Evolutionary conservation across 2,329 filamentous ascomycete species (phyloP).

Genomic region (Botrytis tulipae): DNA sequence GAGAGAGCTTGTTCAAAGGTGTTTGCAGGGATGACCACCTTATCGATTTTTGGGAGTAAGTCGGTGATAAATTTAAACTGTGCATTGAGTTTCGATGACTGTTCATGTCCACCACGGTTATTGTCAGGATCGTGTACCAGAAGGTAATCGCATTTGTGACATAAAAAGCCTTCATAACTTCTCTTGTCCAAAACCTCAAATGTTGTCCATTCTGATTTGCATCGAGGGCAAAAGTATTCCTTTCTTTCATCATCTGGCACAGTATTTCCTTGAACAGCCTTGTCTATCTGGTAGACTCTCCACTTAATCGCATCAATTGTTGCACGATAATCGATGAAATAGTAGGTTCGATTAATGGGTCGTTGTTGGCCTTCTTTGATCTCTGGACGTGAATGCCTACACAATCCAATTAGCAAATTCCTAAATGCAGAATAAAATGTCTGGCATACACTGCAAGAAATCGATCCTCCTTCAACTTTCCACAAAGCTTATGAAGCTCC

Average conservation of each 20-base stretch:
- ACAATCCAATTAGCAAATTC: constrained; percentile 20
- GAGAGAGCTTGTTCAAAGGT: constrained; percentile 69
- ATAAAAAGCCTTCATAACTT: constrained; percentile 69
- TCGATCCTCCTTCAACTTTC: constrained; percentile 79
- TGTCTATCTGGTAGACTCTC: constrained; percentile 83
- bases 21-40: constrained; percentile 70
- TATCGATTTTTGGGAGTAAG: constrained; percentile 73
- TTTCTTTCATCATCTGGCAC: constrained; percentile 83
- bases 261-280: constrained; percentile 80
- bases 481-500: constrained; percentile 85
- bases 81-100: constrained; percentile 71
- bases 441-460: constrained; percentile 71
- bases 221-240: constrained; percentile 81
- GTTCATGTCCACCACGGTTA: constrained; percentile 67
- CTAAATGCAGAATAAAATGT: constrained; percentile 4
- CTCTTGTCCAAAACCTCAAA: constrained; percentile 83
- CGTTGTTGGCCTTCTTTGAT: constrained; percentile 77
- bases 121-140: constrained; percentile 66
- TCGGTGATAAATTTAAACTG: constrained; percentile 78
- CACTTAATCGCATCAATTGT: constrained; percentile 97
- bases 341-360: constrained; percentile 85
- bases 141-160: constrained; percentile 69
- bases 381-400: constrained; percentile 71
- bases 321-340: constrained; percentile 92
- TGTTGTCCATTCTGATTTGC: constrained; percentile 81